Evolutionary conservation across 768 basidiomycete genomes (phyloP), one percentile per base, ranked within the genome.

Genomic region (Pleurotus platypus): DNA sequence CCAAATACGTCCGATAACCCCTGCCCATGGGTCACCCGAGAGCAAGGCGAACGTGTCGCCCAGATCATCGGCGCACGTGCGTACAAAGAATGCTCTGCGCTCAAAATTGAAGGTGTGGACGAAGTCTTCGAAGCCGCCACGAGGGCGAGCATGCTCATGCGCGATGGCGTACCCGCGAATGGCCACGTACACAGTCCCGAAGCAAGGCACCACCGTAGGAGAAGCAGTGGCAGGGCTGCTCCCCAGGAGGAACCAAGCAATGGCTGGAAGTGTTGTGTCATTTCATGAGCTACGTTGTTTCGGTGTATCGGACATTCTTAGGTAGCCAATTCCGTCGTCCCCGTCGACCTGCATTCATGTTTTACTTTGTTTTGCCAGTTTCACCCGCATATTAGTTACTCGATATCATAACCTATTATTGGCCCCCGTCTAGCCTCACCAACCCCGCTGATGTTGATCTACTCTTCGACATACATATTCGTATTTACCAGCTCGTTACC

Each of bases 61-160:
- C 75, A 78, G 27, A 79, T 77, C 38, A 98, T 98, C 60, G 94
- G 95, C 24, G 96, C 96, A 26, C 83, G 92, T 24, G 89, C 86
- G 42, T 98, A 98, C 78, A 94, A 93, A 69, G 96, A 98, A 69
- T 97, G 94, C 64, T 92, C 90, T 8, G 90, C 94, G 26, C 77
- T 95, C 49, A 89, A 86, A 74, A 90, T 92, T 54, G 87, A 91
- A 73, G 94, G 94, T 55, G 94, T 96, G 12, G 97, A 98, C 70
- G 92, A 97, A 63, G 92, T 98, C 46, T 99, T 98, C 63, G 97
- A 99, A 75, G 90, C 92, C 0, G 97, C 97, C 30, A 98, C 97
- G 9, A 79, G 97, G 45, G 94, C 93, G 46, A 94, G 93, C 67
- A 97, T 98, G 91, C 74, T 98, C 57, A 94, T 96, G 81, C 80